A percentile compares a stretch with the other conserved stretches of the same genome.
These are phyloP conservation scores for Haberlea rhodopensis DNA, from an alignment of 257 asterid species.

Conservation along the genomic window DNA sequence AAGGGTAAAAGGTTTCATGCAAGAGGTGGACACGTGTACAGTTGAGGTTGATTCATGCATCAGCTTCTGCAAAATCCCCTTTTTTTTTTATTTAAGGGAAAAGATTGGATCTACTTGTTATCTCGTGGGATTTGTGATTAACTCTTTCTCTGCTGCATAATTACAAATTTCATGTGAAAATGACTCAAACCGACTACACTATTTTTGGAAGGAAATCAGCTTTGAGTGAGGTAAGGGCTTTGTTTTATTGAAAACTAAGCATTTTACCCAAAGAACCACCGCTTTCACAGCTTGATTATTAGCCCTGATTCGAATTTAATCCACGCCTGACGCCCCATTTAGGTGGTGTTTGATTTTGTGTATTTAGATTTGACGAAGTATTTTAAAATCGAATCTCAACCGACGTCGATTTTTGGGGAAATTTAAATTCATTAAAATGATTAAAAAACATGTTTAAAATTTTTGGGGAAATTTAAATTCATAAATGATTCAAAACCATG, in stretches of 20 bases:
- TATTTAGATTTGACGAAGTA: no score
- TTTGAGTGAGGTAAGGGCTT: not conserved
- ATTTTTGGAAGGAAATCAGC: not conserved
- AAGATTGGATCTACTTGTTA: not conserved
- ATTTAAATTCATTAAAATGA: no score
- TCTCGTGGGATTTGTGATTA: not conserved
- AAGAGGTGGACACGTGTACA: slow-evolving; percentile 42
- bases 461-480: no score
- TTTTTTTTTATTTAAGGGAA: not conserved
- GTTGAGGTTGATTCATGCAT: slow-evolving; percentile 31
- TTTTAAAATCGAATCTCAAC: no score
- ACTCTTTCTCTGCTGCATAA: not conserved
- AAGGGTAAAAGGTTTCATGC: slow-evolving; percentile 24
- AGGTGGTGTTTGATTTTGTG: no score
- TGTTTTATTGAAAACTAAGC: not conserved
- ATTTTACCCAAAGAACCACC: not conserved
- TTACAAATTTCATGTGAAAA: not conserved
- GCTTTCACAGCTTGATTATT: not conserved
- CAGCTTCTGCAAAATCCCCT: slow-evolving; percentile 19
- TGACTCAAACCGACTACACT: not conserved
- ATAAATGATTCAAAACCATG: no score
- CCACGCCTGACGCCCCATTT: no score
- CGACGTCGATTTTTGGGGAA: no score
- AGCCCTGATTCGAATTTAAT: no score
- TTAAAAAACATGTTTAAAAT: no score